A percentile compares a stretch with the other conserved stretches of the same genome.
These are phyloP conservation scores for Schoenoplectus triqueter DNA, from an alignment of 202 grass and related monocot species.

Conservation along the genomic window DNA sequence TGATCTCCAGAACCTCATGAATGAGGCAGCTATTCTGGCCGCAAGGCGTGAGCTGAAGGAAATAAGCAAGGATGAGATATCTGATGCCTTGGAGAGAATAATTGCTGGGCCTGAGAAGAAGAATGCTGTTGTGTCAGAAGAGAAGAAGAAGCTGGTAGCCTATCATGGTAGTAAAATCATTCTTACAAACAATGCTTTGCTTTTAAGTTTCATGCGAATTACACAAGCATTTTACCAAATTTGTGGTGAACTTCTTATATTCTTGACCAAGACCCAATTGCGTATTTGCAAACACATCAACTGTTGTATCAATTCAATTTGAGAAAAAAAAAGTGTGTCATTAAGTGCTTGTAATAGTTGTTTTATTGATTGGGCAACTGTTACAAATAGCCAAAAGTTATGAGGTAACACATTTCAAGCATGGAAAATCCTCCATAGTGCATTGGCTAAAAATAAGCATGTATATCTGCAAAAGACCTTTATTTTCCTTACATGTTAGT, in stretches of 20 bases:
- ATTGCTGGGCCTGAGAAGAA: slow-evolving; percentile 99
- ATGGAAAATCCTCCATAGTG: background rate
- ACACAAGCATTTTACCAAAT: background rate
- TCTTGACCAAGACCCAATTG: background rate
- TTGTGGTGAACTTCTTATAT: background rate
- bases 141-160: slow-evolving; percentile 88
- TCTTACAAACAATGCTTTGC: background rate
- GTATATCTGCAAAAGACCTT: background rate
- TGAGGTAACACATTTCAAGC: background rate
- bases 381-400: background rate
- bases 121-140: slow-evolving; percentile 94
- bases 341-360: background rate
- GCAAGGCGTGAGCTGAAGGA: slow-evolving; percentile 96
- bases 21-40: slow-evolving; percentile 97
- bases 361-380: slow-evolving; percentile 9
- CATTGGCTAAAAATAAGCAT: background rate
- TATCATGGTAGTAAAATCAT: slow-evolving; percentile 74
- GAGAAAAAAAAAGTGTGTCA: background rate
- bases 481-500: slow-evolving; percentile 5
- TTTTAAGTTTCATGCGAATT: background rate
- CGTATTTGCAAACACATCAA: background rate
- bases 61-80: slow-evolving; percentile 99
- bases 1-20: slow-evolving; percentile 98
- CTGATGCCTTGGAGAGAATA: slow-evolving; percentile 96
- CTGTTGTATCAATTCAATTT: background rate